Evolutionary conservation across 2,329 filamentous ascomycete species (phyloP), one percentile per base, ranked within the genome.

Genomic region (Aspergillus calidoustus): DNA sequence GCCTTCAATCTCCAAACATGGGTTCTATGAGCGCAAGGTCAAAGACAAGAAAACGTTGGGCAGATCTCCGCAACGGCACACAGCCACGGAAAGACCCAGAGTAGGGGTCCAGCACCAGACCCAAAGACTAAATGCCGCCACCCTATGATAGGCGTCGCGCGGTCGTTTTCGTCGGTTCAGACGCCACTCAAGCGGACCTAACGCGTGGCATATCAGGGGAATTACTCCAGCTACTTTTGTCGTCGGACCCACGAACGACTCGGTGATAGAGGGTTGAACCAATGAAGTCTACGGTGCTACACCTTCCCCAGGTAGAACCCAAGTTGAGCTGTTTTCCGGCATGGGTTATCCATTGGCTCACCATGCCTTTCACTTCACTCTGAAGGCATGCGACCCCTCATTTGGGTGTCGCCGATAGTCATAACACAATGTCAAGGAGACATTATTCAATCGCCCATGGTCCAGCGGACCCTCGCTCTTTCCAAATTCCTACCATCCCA

Each of bases 121-220:
- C 34, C 11, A 41, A 41, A 41, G 34, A 41, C 31, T 38, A 31
- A 31, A 28, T 23, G 28, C 30, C 44, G 43, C 44, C 43, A 48
- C 44, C 19, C 23, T 23, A 19, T 41, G 44, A 49, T 44, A 56
- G 44, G 1, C 38, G 38, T 15, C 2, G 34, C 34, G 11, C 34
- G 34, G 34, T 25, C 13, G 13, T n/a, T 48, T 22, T 22, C 13
- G 5, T 11, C 4, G 52, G 38, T 31, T 54, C 31, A 11, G 11
- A 23, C 17, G n/a, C 44, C 30, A 49, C 54, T 49, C 48, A 44
- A 11, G 46, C 44, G 30, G 54, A 19, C 28, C 54, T 28, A 49
- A 49, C 54, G 54, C 54, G 54, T 49, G 46, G 46, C 54, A 38
- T 48, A 41, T 41, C 9, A 28, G 25, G 25, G 25, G 25, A 28